Evolutionary conservation across 169 alveolate genomes (phyloP).

Genomic region (Plasmodium blacklocki): DNA sequence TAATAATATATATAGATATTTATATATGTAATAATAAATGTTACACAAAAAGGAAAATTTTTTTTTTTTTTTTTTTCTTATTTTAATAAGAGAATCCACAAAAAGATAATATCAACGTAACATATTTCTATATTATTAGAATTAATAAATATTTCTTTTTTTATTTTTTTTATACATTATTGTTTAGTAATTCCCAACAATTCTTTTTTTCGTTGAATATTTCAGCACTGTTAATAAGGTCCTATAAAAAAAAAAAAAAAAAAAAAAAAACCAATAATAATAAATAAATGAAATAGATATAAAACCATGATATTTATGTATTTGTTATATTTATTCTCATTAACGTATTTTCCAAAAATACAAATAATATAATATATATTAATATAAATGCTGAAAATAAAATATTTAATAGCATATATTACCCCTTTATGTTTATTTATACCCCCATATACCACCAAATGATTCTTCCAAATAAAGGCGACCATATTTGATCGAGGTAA

Average conservation of each 20-base stretch:
- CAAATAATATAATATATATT: no score
- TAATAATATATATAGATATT: no score
- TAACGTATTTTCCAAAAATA: no score
- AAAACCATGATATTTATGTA: background rate
- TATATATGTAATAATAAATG: no score
- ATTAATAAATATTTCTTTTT: background rate
- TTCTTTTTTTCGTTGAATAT: constrained; percentile 59
- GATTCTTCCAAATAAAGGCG: constrained; percentile 58
- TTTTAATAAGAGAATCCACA: no score
- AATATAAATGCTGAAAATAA: background rate
- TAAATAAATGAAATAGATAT: background rate
- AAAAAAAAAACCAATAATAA: no score
- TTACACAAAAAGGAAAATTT: no score
- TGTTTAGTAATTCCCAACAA: constrained; percentile 44
- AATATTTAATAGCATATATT: background rate
- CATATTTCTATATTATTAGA: no score
- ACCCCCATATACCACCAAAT: constrained; percentile 72
- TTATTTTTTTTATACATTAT: constrained; percentile 1
- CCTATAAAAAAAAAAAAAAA: constrained; percentile 9
- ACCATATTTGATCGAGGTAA: constrained; percentile 53
- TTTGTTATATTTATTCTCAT: no score
- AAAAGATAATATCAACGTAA: no score
- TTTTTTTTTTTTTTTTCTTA: no score
- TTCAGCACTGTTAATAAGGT: constrained; percentile 53
- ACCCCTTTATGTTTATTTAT: constrained; percentile 62